Evolutionary conservation across 225 moss, liverwort and hornwort species (phyloP).

Genomic region (Climacium dendroides): DNA sequence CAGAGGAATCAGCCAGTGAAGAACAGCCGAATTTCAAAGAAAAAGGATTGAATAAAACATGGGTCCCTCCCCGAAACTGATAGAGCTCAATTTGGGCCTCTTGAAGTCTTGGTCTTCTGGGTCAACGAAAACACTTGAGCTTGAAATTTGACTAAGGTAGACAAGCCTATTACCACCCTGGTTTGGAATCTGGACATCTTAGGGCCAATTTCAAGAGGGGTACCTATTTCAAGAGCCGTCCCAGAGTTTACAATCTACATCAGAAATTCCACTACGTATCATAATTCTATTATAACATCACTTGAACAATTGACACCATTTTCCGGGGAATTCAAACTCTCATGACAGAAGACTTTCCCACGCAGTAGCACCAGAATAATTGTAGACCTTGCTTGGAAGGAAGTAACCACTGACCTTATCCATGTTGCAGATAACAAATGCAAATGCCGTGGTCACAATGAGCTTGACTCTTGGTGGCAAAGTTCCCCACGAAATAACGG

Average conservation of each 20-base stretch:
- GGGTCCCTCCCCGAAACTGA: background rate
- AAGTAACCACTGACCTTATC: slow-evolving; percentile 57
- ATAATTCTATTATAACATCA: background rate
- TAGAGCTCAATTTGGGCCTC: background rate
- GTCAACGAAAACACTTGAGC: background rate
- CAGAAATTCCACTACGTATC: background rate
- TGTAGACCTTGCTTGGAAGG: background rate
- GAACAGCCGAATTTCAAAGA: too few relatives aligned
- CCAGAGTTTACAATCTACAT: background rate
- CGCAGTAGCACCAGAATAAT: background rate
- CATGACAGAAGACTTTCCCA: background rate
- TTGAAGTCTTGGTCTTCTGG: background rate
- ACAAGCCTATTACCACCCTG: too few relatives aligned
- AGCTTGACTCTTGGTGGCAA: slow-evolving; percentile 74
- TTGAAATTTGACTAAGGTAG: background rate
- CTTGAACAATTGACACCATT: background rate
- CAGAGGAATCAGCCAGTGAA: background rate
- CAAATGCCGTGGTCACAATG: slow-evolving; percentile 70
- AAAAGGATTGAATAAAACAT: background rate
- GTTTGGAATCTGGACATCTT: too few relatives aligned
- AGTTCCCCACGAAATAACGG: slow-evolving; percentile 25
- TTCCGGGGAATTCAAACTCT: background rate
- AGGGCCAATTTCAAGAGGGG: too few relatives aligned
- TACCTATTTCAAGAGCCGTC: too few relatives aligned
- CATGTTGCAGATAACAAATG: slow-evolving; percentile 99